These are phyloP conservation scores for Terana coerulea DNA, from an alignment of 768 basidiomycete species.

Conservation along the genomic window DNA sequence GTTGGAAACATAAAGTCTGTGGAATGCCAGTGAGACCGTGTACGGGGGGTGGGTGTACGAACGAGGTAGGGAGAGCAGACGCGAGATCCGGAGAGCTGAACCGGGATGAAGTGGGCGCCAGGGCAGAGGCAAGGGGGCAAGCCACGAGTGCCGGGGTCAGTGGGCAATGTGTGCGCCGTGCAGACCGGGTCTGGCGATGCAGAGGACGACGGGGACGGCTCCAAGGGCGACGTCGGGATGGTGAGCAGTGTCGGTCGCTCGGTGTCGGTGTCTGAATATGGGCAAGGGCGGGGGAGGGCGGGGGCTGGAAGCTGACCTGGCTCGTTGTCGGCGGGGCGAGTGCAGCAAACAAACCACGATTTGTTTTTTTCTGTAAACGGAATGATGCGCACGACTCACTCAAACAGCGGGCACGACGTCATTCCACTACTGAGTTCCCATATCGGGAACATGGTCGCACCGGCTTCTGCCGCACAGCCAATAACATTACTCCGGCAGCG, in stretches of 20 bases:
- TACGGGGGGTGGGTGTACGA: constrained; percentile 7
- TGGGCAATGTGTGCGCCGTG: constrained; percentile 4
- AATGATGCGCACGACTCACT: constrained; percentile 8
- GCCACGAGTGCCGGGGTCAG: constrained; percentile 10
- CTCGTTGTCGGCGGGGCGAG: constrained; percentile 2
- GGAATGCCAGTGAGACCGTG: constrained; percentile 5
- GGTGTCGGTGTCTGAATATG: neutral
- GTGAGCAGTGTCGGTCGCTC: neutral
- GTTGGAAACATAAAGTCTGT: constrained; percentile 21
- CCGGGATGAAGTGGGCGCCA: neutral
- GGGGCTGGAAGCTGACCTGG: neutral
- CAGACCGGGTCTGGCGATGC: constrained; percentile 4
- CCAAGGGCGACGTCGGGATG: constrained; percentile 30
- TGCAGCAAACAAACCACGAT: neutral
- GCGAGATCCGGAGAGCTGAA: constrained; percentile 3
- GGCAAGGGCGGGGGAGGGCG: constrained; percentile 19
- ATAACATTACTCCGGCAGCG: constrained; percentile 6
- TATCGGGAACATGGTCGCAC: neutral
- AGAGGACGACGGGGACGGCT: constrained; percentile 37
- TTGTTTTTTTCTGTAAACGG: constrained; percentile 5
- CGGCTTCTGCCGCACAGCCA: constrained; percentile 5
- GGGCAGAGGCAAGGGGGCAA: neutral
- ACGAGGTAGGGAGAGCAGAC: constrained; percentile 3
- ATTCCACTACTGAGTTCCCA: constrained; percentile 8
- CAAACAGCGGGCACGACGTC: constrained; percentile 12